Conservation (phyloP, 2,329 filamentous ascomycete species). For the Scleromitrula shiraiana region DNA sequence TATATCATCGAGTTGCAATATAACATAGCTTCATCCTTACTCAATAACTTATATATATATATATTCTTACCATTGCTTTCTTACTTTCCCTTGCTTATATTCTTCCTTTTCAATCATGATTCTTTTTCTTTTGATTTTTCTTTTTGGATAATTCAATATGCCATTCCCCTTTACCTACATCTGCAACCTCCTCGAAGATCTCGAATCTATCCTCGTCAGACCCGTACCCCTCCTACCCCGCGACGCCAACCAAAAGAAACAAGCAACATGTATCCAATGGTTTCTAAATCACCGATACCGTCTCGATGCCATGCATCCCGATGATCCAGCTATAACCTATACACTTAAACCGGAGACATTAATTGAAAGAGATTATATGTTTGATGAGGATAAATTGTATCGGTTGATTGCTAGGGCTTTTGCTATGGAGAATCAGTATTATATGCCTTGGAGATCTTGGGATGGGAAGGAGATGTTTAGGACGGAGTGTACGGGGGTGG, state of each 20-base stretch:
- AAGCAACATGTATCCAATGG: slow-evolving; percentile 52
- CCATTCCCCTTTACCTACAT: slow-evolving; percentile 56
- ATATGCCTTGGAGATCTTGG: not conserved
- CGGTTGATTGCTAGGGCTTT: slow-evolving; percentile 51
- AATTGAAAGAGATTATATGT: slow-evolving; percentile 68
- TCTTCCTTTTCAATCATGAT: not conserved
- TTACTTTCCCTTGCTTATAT: not conserved
- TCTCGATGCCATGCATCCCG: slow-evolving; percentile 39
- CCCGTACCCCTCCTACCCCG: slow-evolving; percentile 34
- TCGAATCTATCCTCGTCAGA: slow-evolving; percentile 40
- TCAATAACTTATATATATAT: no score
- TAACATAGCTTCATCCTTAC: no score
- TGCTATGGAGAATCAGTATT: not conserved
- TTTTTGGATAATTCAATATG: not conserved
- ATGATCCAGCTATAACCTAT: not conserved
- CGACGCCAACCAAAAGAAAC: slow-evolving; percentile 46
- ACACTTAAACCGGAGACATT: slow-evolving; percentile 41
- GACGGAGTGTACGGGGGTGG: no score
- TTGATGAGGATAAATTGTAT: slow-evolving; percentile 55
- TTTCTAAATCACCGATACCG: slow-evolving; percentile 53
- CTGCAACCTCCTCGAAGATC: slow-evolving; percentile 64
- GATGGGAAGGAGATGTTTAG: no score
- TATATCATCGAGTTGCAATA: no score
- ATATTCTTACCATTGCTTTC: no score
- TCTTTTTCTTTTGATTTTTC: no score